Base-by-base conservation (phyloP, 805 yeast genomes). In the Sugiyamaella floridensis region DNA sequence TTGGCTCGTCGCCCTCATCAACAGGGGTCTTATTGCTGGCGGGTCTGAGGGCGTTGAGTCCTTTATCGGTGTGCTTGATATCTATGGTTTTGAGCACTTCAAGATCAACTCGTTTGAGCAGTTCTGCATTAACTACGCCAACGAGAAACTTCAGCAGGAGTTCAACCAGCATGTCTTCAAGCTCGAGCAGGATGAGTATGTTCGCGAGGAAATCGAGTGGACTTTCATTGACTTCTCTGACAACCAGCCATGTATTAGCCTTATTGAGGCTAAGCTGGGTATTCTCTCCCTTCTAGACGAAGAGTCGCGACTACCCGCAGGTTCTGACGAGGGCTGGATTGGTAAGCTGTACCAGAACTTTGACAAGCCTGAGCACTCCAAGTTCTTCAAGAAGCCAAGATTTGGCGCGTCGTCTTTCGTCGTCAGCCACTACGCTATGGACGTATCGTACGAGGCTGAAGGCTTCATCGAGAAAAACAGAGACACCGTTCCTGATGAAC, bases 101-200 rank as follows among this genome's bases (percentile, higher is more conserved):
- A 90, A 88, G 60, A 83, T 80, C 63, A 92, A 92, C 71, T 89
- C 97, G 8, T 92, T 92, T 65, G 99, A 92, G 71, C 99, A 92
- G 70, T 92, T 92, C 71, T 92, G 99, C 74, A 90, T 90, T 71
- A 90, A 90, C 69, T 90, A 90, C 68, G 97, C 97, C 45, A 90
- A 90, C 71, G 99, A 92, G 73, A 92, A 92, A 71, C 77, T 92
- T 62, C 98, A 92, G 71, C 98, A 92, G 71, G 97, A 92, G 69
- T 92, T 92, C 71, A 92, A 90, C 64, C 97, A 89, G 73, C 97
- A 92, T 64, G 97, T 92, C 50, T 92, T 92, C 79, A 92, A 92
- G 67, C 78, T 93, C 56, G 99, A 92, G 67, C 98, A 93, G 74
- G 96, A 90, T 65, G 97, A 93, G 67, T 92, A 92, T 67, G 78